phyloP scores from a whole-genome alignment of 371 early-diverging fungal genomes.

The Catenaria anguillulae region DNA sequence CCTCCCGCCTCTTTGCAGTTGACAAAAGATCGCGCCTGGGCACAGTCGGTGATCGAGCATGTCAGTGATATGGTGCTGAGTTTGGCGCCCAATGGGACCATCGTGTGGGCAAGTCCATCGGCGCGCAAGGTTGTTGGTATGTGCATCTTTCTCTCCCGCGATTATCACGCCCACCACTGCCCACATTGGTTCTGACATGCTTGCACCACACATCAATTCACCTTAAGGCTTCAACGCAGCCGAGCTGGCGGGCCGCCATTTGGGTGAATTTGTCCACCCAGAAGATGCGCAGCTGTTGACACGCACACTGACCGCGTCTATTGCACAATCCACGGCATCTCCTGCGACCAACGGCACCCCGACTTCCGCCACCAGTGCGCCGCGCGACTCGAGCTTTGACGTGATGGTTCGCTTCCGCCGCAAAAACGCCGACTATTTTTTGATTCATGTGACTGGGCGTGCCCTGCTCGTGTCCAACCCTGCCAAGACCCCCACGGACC shows the following conservation, averaged over 20 bases:
- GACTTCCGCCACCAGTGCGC: no score
- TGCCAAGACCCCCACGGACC: no score
- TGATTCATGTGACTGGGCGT: background rate
- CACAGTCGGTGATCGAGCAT: background rate
- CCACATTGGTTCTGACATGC: no score
- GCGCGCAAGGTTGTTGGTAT: background rate
- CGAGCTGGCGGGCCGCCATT: background rate
- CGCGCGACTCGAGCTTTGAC: background rate
- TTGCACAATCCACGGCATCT: no score
- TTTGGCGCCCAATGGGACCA: slow-evolving; percentile 1
- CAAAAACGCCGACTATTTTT: slow-evolving; percentile 3
- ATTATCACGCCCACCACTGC: no score
- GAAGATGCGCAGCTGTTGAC: background rate
- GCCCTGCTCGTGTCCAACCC: background rate
- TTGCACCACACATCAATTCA: no score
- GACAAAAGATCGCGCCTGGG: background rate
- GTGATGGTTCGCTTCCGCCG: background rate
- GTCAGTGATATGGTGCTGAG: background rate
- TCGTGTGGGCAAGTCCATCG: background rate
- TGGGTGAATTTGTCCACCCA: slow-evolving; percentile 6
- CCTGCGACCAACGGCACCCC: no score
- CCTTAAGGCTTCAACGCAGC: background rate
- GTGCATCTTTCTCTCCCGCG: background rate
- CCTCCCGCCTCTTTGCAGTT: background rate
- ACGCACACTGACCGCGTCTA: background rate